Conservation (phyloP, 495 filamentous ascomycete species). For the Umbilicaria muhlenbergii region DNA sequence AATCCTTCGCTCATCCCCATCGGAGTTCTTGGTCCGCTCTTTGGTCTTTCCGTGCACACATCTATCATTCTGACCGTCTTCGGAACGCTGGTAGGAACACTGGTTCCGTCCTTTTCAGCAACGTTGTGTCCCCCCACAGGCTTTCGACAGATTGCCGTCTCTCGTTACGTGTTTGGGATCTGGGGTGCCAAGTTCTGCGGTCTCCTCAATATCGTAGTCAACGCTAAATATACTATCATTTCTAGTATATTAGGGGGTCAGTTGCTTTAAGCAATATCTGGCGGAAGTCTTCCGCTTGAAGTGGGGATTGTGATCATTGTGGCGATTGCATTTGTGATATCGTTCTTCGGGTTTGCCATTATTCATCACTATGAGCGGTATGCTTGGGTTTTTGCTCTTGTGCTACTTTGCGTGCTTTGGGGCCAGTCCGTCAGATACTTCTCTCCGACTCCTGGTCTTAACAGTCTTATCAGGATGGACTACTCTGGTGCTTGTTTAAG, state of each 20-base stretch:
- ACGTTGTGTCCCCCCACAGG: constrained; percentile 6
- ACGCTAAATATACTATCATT: constrained; percentile 23
- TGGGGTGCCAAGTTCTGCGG: constrained; percentile 20
- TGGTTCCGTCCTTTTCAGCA: constrained; percentile 4
- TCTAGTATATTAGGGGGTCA: constrained; percentile 25
- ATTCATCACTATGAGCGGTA: constrained; percentile 46
- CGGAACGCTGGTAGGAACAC: constrained; percentile 19
- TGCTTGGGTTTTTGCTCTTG: constrained; percentile 38
- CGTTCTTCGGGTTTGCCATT: constrained; percentile 40
- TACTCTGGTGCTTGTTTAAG: constrained; percentile 1
- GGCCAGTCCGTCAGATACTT: constrained; percentile 7
- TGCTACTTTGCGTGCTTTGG: constrained; percentile 10
- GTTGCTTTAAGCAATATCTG: constrained; percentile 21
- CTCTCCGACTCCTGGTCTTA: neutral
- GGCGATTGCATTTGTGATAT: constrained; percentile 36
- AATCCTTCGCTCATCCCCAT: constrained; percentile 8
- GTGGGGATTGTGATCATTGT: constrained; percentile 33
- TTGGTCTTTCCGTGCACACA: constrained; percentile 21
- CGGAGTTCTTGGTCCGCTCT: constrained; percentile 22
- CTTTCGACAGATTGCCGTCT: constrained; percentile 14
- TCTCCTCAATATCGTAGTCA: constrained; percentile 18
- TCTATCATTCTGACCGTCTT: constrained; percentile 23
- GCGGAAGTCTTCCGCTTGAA: constrained; percentile 21
- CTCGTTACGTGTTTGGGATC: constrained; percentile 20
- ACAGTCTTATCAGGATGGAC: constrained; percentile 1